phyloP scores from a whole-genome alignment of 352 stramenopile species.

The Lagenidium giganteum region DNA sequence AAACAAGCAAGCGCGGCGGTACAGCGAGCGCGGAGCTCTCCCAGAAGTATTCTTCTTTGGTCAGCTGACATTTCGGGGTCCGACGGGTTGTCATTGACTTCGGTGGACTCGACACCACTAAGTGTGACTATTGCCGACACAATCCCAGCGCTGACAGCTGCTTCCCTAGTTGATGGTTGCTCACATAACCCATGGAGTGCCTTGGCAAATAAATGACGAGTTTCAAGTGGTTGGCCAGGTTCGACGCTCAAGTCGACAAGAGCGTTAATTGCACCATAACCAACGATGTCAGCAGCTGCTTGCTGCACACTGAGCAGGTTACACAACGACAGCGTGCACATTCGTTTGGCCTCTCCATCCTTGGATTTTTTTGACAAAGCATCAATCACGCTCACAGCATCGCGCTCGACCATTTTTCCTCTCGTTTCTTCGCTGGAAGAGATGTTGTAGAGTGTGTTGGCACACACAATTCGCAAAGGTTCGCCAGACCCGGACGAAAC shows the following conservation, averaged over 20 bases:
- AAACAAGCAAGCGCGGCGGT: slow-evolving; percentile 60
- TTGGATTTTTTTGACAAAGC: slow-evolving; percentile 29
- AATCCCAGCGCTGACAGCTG: slow-evolving; percentile 45
- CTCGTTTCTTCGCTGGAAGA: slow-evolving; percentile 64
- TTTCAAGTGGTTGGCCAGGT: slow-evolving; percentile 35
- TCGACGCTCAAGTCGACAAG: slow-evolving; percentile 61
- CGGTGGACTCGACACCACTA: slow-evolving; percentile 16
- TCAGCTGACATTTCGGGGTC: background rate
- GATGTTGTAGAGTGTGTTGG: slow-evolving; percentile 62
- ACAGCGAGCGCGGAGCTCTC: slow-evolving; percentile 55
- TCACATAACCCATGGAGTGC: slow-evolving; percentile 67
- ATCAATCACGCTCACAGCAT: slow-evolving; percentile 52
- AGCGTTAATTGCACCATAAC: slow-evolving; percentile 53
- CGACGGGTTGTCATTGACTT: background rate
- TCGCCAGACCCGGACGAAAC: slow-evolving; percentile 9
- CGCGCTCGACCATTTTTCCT: slow-evolving; percentile 61
- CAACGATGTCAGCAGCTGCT: slow-evolving; percentile 61
- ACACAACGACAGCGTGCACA: slow-evolving; percentile 74
- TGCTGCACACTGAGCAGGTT: slow-evolving; percentile 77
- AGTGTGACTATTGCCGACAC: slow-evolving; percentile 56
- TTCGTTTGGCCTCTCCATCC: slow-evolving; percentile 49
- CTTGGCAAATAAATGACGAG: slow-evolving; percentile 53
- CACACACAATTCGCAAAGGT: slow-evolving; percentile 35
- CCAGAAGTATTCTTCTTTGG: no score
- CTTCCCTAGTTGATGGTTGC: slow-evolving; percentile 32